phyloP scores from a whole-genome alignment of 2,329 filamentous ascomycete species.

The Stagonosporopsis cucurbitacearum region DNA sequence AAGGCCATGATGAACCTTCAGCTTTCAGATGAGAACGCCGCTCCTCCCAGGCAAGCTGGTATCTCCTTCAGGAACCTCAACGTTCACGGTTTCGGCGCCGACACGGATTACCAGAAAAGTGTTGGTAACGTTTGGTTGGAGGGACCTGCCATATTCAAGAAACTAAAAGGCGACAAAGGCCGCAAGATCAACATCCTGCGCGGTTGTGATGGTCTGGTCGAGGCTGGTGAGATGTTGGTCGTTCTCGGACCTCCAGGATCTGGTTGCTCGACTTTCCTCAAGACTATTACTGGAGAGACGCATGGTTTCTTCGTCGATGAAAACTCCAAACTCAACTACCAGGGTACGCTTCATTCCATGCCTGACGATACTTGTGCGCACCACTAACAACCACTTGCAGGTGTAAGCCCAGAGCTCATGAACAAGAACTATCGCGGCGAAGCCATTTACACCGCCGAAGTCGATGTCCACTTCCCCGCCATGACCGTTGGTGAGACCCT shows the following conservation, averaged over 20 bases:
- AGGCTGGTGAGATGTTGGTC: conserved; percentile 76
- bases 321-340: conserved; percentile 79
- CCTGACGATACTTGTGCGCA: neutral
- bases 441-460: conserved; percentile 85
- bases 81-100: conserved; percentile 57
- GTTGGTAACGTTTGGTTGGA: conserved; percentile 57
- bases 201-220: conserved; percentile 71
- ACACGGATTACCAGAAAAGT: conserved; percentile 60
- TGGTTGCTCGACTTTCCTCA: conserved; percentile 83
- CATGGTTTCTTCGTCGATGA: conserved; percentile 78
- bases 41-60: conserved; percentile 54
- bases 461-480: conserved; percentile 81
- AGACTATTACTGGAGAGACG: conserved; percentile 82
- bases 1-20: conserved; percentile 58
- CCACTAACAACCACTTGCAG: conserved; percentile 45
- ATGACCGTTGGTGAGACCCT: conserved; percentile 80
- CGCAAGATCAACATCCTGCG: conserved; percentile 68
- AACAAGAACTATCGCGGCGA: conserved; percentile 79
- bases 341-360: conserved; percentile 57
- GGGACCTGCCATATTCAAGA: conserved; percentile 47
- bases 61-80: conserved; percentile 56
- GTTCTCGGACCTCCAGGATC: conserved; percentile 72
- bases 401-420: conserved; percentile 75
- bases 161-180: conserved; percentile 41
- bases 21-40: conserved; percentile 50